Base-by-base conservation (phyloP, 768 basidiomycete genomes). In the Mycena venus region DNA sequence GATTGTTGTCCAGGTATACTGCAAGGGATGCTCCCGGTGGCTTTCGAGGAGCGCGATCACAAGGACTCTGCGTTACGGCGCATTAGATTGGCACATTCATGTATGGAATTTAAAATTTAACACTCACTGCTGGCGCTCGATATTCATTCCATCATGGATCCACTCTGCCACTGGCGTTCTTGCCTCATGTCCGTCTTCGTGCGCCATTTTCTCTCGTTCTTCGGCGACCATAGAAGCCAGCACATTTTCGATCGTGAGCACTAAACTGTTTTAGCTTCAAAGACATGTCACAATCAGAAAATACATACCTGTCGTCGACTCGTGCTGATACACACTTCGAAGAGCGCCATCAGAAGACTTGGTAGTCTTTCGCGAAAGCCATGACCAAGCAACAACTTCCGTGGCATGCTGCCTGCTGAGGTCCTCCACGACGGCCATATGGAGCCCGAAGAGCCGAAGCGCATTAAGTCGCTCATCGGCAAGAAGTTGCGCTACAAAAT, bases 61-160 rank as follows among this genome's bases (percentile, higher is more conserved):
- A 15, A 71, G 40, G 4, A 15, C 17, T 58, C 70, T 71, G 62
- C 47, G 14, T 34, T n/a, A 36, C 2, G 21, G 31, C 17, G 12
- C n/a, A n/a, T 49, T 32, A 31, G 25, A n/a, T n/a, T n/a, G n/a
- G n/a, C n/a, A n/a, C n/a, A n/a, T n/a, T 11, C 19, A 29, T 7
- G n/a, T 17, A 4, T 10, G 29, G 25, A 1, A 23, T 11, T 27
- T 62, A 3, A 12, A 17, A 36, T 11, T 15, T n/a, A 32, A 36
- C 32, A 72, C 70, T 25, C 38, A 72, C 70, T 64, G 62, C 29
- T 72, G 15, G 1, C 62, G 70, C n/a, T 72, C 62, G 31, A 72
- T 42, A 17, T 19, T 27, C 21, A 72, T 72, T 14, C 70, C 63
- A 21, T 72, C 53, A 25, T 55, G 70, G 31, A 71, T 58, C 70